Conservation (phyloP, 805 yeast genomes). For the Wickerhamiella spandovensis region DNA sequence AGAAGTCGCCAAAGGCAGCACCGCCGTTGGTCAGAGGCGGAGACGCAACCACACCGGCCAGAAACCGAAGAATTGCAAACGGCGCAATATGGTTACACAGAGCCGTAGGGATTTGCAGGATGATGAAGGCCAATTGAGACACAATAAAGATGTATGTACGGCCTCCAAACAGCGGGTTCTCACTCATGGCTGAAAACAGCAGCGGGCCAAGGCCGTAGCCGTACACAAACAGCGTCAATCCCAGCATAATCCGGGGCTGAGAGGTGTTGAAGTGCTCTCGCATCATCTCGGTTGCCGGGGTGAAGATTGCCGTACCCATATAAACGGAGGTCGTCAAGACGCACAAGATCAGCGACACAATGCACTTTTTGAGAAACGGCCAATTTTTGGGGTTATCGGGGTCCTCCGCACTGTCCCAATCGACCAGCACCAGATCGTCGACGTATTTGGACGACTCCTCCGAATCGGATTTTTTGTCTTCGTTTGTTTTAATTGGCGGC, state of each 20-base stretch:
- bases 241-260: conserved; percentile 34
- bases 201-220: conserved; percentile 52
- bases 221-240: conserved; percentile 40
- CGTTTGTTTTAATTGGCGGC: neutral
- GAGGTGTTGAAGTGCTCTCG: conserved; percentile 32
- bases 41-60: conserved; percentile 44
- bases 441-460: neutral
- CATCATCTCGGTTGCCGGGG: conserved; percentile 38
- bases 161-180: conserved; percentile 32
- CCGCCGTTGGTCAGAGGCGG: conserved; percentile 49
- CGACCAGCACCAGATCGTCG: conserved; percentile 34
- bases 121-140: conserved; percentile 34
- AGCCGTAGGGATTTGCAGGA: conserved; percentile 47
- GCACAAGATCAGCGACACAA: conserved; percentile 34
- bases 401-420: conserved; percentile 23
- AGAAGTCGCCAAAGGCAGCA: conserved; percentile 41
- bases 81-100: conserved; percentile 38
- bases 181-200: conserved; percentile 43
- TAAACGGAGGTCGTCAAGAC: conserved; percentile 39
- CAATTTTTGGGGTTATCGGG: conserved; percentile 41
- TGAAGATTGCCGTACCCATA: conserved; percentile 46
- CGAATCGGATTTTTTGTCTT: neutral
- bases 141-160: conserved; percentile 35
- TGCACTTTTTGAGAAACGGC: conserved; percentile 33
- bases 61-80: conserved; percentile 36